phyloP scores from a whole-genome alignment of 495 filamentous ascomycete species.

The Penicillium antarcticum region DNA sequence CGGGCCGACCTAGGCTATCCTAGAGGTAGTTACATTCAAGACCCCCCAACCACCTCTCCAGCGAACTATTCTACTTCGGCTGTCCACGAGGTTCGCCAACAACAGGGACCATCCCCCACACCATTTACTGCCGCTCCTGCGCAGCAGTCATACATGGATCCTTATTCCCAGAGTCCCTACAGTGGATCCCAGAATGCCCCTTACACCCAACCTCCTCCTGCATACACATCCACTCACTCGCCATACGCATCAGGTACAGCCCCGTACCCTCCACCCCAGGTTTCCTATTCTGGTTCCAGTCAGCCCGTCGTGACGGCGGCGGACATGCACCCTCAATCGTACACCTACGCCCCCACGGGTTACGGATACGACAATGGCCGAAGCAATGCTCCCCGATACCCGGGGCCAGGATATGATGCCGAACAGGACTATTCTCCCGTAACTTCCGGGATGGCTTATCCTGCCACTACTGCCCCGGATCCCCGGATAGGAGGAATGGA shows the following conservation, averaged over 20 bases:
- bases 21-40: slow-evolving; percentile 46
- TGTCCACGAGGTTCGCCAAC: slow-evolving; percentile 36
- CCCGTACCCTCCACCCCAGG: slow-evolving; percentile 35
- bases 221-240: slow-evolving; percentile 39
- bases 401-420: slow-evolving; percentile 45
- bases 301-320: slow-evolving; percentile 36
- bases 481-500: slow-evolving; percentile 50
- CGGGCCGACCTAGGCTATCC: slow-evolving; percentile 45
- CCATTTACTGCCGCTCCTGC: slow-evolving; percentile 38
- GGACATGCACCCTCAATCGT: slow-evolving; percentile 38
- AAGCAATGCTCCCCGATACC: slow-evolving; percentile 46
- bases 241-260: slow-evolving; percentile 34
- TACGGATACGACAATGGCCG: slow-evolving; percentile 42
- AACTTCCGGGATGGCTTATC: slow-evolving; percentile 42
- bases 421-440: slow-evolving; percentile 44
- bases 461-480: slow-evolving; percentile 44
- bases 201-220: slow-evolving; percentile 28
- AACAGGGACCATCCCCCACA: slow-evolving; percentile 37
- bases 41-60: slow-evolving; percentile 36
- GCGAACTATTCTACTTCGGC: slow-evolving; percentile 33
- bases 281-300: slow-evolving; percentile 34
- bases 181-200: slow-evolving; percentile 35
- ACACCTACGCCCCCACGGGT: slow-evolving; percentile 40
- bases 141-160: slow-evolving; percentile 32
- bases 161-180: slow-evolving; percentile 36